phyloP scores from a whole-genome alignment of 805 yeast genomes.

The Kluyveromyces starmeri region DNA sequence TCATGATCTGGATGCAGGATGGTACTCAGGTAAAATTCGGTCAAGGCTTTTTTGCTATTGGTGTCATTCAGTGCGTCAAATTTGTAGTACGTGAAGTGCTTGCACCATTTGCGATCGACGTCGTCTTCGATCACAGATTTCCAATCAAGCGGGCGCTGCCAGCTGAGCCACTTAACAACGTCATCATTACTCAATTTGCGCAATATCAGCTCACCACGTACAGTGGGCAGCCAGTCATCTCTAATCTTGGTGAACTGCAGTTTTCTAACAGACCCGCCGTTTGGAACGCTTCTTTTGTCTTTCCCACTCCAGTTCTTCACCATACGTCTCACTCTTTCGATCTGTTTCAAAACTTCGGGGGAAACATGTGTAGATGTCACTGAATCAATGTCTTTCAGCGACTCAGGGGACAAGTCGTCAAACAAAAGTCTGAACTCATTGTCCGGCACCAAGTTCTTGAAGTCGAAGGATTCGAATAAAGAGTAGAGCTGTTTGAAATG shows the following conservation, averaged over 20 bases:
- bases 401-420: slow-evolving; percentile 60
- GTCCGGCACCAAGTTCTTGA: slow-evolving; percentile 59
- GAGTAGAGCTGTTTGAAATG: slow-evolving; percentile 8
- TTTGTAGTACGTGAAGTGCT: slow-evolving; percentile 45
- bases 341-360: slow-evolving; percentile 59
- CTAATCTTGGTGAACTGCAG: slow-evolving; percentile 60
- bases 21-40: slow-evolving; percentile 53
- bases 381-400: slow-evolving; percentile 66
- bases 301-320: slow-evolving; percentile 82
- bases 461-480: slow-evolving; percentile 19
- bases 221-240: slow-evolving; percentile 74
- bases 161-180: slow-evolving; percentile 29
- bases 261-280: slow-evolving; percentile 49
- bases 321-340: slow-evolving; percentile 40
- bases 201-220: slow-evolving; percentile 52
- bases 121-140: slow-evolving; percentile 39
- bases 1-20: slow-evolving; percentile 76
- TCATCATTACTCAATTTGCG: slow-evolving; percentile 39
- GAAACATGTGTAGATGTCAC: slow-evolving; percentile 62
- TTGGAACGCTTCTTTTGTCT: slow-evolving; percentile 67
- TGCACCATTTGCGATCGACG: slow-evolving; percentile 25
- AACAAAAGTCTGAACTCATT: slow-evolving; percentile 61
- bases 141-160: slow-evolving; percentile 39
- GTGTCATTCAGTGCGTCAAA: slow-evolving; percentile 36
- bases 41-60: slow-evolving; percentile 26